phyloP scores from a whole-genome alignment of 495 filamentous ascomycete genomes.

The Xylaria intraflava region DNA sequence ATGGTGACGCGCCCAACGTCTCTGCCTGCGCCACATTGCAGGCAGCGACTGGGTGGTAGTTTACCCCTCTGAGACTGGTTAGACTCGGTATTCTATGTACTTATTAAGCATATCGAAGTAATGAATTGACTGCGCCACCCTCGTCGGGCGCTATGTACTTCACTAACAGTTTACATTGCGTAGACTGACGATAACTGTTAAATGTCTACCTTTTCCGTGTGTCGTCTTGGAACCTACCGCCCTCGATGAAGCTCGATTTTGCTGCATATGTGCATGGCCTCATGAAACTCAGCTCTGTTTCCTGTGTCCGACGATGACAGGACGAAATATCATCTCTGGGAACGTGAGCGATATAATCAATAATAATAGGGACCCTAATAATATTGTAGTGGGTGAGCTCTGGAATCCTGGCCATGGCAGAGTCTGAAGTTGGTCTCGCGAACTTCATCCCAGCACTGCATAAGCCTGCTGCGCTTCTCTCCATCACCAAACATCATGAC shows the following conservation, averaged over 20 bases:
- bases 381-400: neutral
- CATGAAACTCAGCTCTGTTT: neutral
- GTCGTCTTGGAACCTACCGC: no score
- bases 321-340: neutral
- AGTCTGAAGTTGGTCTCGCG: slow-evolving; percentile 53
- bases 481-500: slow-evolving; percentile 69
- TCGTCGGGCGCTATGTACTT: no score
- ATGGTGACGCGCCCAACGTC: slow-evolving; percentile 20
- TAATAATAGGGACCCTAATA: no score
- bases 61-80: neutral
- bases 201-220: no score
- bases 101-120: neutral
- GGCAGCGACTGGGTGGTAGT: neutral
- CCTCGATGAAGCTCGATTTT: neutral
- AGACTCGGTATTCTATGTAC: slow-evolving; percentile 13
- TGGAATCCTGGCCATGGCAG: slow-evolving; percentile 35
- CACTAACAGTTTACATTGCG: no score
- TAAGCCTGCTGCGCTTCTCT: slow-evolving; percentile 68
- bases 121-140: no score
- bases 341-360: neutral
- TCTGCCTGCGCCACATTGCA: slow-evolving; percentile 7
- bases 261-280: neutral
- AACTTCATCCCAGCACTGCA: slow-evolving; percentile 70
- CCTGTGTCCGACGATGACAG: neutral
- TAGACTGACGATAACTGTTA: no score